These are phyloP conservation scores for Adansonia rubrostipa DNA, from an alignment of 441 rosid species.

Conservation along the genomic window DNA sequence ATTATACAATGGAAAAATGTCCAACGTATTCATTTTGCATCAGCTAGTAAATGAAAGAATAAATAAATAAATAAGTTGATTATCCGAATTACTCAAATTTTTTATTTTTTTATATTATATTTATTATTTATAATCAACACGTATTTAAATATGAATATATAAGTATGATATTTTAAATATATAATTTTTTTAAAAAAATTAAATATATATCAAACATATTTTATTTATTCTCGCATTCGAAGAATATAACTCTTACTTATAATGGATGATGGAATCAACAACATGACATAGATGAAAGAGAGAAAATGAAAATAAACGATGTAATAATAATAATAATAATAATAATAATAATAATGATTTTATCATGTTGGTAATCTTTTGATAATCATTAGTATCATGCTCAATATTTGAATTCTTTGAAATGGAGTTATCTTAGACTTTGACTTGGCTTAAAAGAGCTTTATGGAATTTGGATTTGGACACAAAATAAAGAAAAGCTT, in stretches of 20 bases:
- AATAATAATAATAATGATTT: not conserved
- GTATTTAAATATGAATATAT: too few relatives aligned
- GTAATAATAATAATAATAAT: not conserved
- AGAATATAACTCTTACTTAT: too few relatives aligned
- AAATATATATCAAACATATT: too few relatives aligned
- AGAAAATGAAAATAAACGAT: not conserved
- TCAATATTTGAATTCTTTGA: not conserved
- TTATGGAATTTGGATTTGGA: not conserved
- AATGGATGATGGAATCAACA: not conserved
- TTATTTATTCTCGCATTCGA: too few relatives aligned
- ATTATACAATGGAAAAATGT: not conserved
- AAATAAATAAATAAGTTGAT: not conserved
- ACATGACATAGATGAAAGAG: not conserved
- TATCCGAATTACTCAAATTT: not conserved
- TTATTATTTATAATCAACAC: too few relatives aligned
- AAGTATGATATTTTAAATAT: too few relatives aligned
- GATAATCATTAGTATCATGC: not conserved
- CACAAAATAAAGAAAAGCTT: not conserved
- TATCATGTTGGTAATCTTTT: not conserved
- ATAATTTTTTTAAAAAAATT: too few relatives aligned
- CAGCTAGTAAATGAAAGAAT: slow-evolving; percentile 29
- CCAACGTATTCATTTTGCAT: slow-evolving; percentile 29
- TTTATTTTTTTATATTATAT: too few relatives aligned
- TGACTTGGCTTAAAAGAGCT: not conserved
- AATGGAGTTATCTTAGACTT: not conserved